These are phyloP conservation scores for Citrullus mucosospermus DNA, from an alignment of 306 rosid genomes.

Conservation along the genomic window DNA sequence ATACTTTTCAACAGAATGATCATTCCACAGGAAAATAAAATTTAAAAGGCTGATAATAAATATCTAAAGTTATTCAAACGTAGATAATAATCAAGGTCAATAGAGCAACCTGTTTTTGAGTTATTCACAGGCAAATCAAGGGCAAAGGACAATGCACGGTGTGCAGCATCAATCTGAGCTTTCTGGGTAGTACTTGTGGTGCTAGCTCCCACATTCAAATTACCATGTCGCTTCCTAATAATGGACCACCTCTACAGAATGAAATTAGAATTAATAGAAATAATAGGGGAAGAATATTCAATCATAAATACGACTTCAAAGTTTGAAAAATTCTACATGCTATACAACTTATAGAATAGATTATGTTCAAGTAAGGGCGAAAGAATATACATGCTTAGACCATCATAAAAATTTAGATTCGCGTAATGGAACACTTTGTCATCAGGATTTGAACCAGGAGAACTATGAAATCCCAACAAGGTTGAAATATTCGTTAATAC, in stretches of 20 bases:
- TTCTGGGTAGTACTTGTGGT: slow-evolving; percentile 37
- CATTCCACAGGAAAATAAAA: neutral
- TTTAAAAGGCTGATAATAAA: neutral
- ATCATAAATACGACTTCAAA: neutral
- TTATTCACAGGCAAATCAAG: slow-evolving; percentile 59
- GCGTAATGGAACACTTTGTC: slow-evolving; percentile 6
- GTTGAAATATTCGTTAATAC: too few relatives aligned
- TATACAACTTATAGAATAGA: too few relatives aligned
- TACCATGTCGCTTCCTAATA: slow-evolving; percentile 42
- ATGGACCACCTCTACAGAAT: slow-evolving; percentile 64
- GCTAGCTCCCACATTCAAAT: slow-evolving; percentile 24
- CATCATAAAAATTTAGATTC: neutral
- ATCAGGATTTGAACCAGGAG: slow-evolving; percentile 54
- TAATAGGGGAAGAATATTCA: neutral
- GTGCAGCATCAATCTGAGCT: slow-evolving; percentile 60
- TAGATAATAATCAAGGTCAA: neutral
- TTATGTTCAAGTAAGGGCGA: too few relatives aligned
- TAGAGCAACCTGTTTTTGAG: slow-evolving; percentile 35
- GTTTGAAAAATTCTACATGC: neutral
- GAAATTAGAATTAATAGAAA: slow-evolving; percentile 1
- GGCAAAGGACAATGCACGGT: slow-evolving; percentile 60
- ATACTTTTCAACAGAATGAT: neutral
- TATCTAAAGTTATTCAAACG: neutral
- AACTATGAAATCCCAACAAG: slow-evolving; percentile 15
- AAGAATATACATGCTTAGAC: neutral